Conservation (phyloP, 352 stramenopile genomes). For the Globisporangium nunn region DNA sequence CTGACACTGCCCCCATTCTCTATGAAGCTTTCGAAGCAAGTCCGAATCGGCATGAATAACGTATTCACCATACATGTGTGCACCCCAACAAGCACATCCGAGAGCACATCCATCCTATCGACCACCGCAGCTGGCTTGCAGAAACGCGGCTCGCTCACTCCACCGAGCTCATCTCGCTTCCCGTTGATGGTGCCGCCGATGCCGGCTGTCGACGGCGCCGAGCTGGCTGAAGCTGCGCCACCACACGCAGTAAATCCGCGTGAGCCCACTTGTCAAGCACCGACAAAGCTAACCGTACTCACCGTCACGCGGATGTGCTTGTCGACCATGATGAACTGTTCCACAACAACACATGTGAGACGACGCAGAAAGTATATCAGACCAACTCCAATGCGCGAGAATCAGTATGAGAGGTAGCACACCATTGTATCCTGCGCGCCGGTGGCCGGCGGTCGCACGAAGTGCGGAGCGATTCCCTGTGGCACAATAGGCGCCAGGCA, state of each 20-base stretch:
- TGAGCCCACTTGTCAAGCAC: neutral
- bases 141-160: neutral
- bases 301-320: constrained; percentile 9
- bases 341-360: neutral
- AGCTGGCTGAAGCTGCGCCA: constrained; percentile 1
- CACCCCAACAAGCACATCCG: neutral
- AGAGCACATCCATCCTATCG: neutral
- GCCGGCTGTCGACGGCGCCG: constrained; percentile 1
- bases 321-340: constrained; percentile 4
- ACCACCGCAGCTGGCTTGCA: neutral
- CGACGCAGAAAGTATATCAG: neutral
- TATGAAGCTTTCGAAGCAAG: neutral
- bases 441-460: neutral
- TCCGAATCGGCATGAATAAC: neutral
- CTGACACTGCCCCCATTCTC: neutral
- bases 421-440: constrained; percentile 5
- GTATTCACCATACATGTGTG: neutral
- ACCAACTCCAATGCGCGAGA: neutral
- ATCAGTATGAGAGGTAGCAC: too few relatives aligned
- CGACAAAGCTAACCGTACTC: neutral
- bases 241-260: neutral
- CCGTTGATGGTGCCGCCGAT: neutral
- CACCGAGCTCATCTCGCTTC: neutral
- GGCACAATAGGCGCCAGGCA: neutral
- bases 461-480: constrained; percentile 5